Percentiles rank a stretch among this genome's conserved stretches.
phyloP scores from a whole-genome alignment of 2,329 filamentous ascomycete species.

The Aspergillus hiratsukae region DNA sequence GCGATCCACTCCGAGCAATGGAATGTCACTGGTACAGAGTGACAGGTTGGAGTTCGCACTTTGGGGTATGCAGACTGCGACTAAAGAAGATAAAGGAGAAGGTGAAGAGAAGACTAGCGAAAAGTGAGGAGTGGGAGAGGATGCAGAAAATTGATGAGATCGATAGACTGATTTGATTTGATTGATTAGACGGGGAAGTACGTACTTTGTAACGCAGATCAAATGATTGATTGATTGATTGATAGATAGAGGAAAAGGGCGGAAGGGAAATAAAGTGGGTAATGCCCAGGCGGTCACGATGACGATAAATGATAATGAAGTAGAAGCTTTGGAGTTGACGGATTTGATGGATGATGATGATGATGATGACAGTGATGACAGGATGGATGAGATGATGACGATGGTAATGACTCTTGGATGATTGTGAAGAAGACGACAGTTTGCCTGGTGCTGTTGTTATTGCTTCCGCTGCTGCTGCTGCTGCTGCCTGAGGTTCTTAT shows the following conservation, averaged over 20 bases:
- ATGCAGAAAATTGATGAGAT: not conserved
- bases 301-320: not conserved
- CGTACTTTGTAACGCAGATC: not conserved
- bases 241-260: constrained; percentile 1
- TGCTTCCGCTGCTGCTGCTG: not conserved
- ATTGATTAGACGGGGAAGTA: constrained; percentile 1
- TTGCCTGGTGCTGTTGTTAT: not conserved
- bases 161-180: constrained; percentile 16
- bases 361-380: constrained; percentile 4
- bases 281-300: not conserved
- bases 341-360: constrained; percentile 1
- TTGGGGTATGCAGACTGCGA: not conserved
- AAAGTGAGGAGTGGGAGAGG: constrained; percentile 1
- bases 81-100: not conserved
- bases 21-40: not conserved
- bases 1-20: constrained; percentile 2
- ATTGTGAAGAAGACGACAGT: not conserved
- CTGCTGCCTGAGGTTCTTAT: constrained; percentile 10
- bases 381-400: not conserved
- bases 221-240: not conserved
- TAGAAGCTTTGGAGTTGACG: constrained; percentile 5
- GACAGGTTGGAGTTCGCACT: constrained; percentile 14
- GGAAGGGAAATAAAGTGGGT: constrained; percentile 1
- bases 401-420: not conserved
- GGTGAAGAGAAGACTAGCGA: constrained; percentile 2